These are phyloP conservation scores for Calonectria hongkongensis DNA, from an alignment of 2,329 filamentous ascomycete species.

Conservation along the genomic window DNA sequence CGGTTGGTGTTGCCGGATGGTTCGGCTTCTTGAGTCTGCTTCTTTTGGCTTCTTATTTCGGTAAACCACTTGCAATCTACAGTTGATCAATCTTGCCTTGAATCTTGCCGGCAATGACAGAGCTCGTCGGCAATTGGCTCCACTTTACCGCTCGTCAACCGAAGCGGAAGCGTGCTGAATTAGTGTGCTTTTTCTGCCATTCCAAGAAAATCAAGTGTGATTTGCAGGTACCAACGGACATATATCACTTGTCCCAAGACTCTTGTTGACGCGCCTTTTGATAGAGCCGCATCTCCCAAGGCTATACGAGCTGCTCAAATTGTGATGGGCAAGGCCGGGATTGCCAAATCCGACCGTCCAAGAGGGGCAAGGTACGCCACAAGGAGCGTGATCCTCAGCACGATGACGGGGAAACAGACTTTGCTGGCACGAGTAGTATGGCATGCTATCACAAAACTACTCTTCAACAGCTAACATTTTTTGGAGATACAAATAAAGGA, in stretches of 20 bases:
- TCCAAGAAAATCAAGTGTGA: conserved; percentile 62
- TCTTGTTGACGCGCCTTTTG: not conserved
- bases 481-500: not conserved
- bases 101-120: conserved; percentile 51
- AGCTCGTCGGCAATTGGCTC: conserved; percentile 58
- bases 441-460: not conserved
- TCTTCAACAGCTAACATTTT: not conserved
- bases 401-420: not conserved
- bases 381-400: conserved; percentile 23
- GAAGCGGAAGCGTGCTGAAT: conserved; percentile 57
- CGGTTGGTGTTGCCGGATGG: not conserved
- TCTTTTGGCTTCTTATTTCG: not conserved
- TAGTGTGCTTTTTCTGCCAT: conserved; percentile 56
- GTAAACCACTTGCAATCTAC: not conserved
- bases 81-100: not conserved
- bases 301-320: conserved; percentile 54
- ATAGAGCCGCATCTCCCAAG: conserved; percentile 48
- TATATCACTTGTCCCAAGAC: not conserved
- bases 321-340: conserved; percentile 53
- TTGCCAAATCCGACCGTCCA: conserved; percentile 56
- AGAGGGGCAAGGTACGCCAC: conserved; percentile 50
- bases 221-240: conserved; percentile 49
- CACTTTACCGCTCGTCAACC: conserved; percentile 56
- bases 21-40: not conserved
- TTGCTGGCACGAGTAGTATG: not conserved